Evolutionary conservation across 2,329 filamentous ascomycete species (phyloP).

Genomic region (Colletotrichum shisoi): DNA sequence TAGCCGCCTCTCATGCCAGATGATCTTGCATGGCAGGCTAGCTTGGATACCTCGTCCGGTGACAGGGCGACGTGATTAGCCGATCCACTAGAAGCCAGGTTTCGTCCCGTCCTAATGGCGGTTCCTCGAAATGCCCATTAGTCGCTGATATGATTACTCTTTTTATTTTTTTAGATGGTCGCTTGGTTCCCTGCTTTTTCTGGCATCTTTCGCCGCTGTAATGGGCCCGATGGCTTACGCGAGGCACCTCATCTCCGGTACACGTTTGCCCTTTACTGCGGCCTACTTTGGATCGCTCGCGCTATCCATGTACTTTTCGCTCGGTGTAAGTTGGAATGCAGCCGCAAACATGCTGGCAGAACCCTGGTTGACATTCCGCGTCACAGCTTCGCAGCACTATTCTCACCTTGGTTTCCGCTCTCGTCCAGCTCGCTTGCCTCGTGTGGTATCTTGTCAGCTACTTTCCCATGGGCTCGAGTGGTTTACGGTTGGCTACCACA

Average conservation of each 20-base stretch:
- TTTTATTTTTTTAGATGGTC: conserved; percentile 75
- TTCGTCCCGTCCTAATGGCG: neutral
- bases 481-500: conserved; percentile 82
- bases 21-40: conserved; percentile 42
- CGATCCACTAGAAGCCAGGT: neutral
- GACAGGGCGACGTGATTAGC: conserved; percentile 33
- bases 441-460: conserved; percentile 96
- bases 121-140: neutral
- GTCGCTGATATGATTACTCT: conserved; percentile 45
- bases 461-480: conserved; percentile 94
- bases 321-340: conserved; percentile 77
- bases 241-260: conserved; percentile 82
- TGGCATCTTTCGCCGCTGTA: conserved; percentile 90
- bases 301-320: conserved; percentile 88
- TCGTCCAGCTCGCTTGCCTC: conserved; percentile 83
- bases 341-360: neutral
- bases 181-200: conserved; percentile 87
- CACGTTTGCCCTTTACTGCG: conserved; percentile 88
- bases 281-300: conserved; percentile 94
- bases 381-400: conserved; percentile 80
- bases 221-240: conserved; percentile 89
- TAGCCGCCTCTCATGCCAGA: conserved; percentile 48
- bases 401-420: conserved; percentile 82
- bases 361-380: conserved; percentile 42
- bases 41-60: conserved; percentile 26